Evolutionary conservation across 257 asterid genomes (phyloP).

Genomic region (Jasminum sambac): DNA sequence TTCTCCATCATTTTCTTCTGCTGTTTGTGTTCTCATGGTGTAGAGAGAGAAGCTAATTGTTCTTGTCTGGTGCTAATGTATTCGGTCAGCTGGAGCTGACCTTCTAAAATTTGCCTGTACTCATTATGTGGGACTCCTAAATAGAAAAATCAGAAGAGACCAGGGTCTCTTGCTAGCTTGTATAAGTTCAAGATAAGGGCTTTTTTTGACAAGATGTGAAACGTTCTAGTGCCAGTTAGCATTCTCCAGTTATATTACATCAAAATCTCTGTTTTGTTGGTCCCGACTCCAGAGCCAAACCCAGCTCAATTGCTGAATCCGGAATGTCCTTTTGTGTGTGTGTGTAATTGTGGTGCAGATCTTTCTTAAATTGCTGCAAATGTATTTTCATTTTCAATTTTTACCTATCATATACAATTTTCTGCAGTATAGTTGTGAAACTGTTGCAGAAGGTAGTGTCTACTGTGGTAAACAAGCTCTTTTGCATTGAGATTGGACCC

Average conservation of each 20-base stretch:
- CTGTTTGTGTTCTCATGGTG: constrained; percentile 13
- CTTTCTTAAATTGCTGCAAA: not conserved
- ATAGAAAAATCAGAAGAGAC: not conserved
- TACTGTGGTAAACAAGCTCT: not conserved
- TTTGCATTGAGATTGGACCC: not conserved
- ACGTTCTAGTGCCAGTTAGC: constrained; percentile 8
- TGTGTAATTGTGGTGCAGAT: not conserved
- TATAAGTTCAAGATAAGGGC: not conserved
- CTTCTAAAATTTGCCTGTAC: constrained; percentile 8
- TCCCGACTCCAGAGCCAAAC: not conserved
- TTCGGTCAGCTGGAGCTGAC: constrained; percentile 12
- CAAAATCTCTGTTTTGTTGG: not conserved
- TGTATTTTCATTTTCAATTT: not conserved
- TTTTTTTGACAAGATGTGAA: not conserved
- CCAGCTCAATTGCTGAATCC: not conserved
- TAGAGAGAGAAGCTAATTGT: constrained; percentile 3
- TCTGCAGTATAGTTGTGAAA: not conserved
- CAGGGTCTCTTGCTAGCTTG: not conserved
- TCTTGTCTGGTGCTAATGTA: constrained; percentile 19
- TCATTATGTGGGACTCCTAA: constrained; percentile 13
- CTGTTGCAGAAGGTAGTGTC: not conserved
- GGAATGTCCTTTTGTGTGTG: not conserved
- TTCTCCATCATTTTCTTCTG: not conserved
- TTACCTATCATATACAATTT: not conserved
- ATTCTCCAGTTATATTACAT: constrained; percentile 3